Evolutionary conservation across 1,284 basidiomycete species (phyloP).

Genomic region (Microbotryomycetes sp.): DNA sequence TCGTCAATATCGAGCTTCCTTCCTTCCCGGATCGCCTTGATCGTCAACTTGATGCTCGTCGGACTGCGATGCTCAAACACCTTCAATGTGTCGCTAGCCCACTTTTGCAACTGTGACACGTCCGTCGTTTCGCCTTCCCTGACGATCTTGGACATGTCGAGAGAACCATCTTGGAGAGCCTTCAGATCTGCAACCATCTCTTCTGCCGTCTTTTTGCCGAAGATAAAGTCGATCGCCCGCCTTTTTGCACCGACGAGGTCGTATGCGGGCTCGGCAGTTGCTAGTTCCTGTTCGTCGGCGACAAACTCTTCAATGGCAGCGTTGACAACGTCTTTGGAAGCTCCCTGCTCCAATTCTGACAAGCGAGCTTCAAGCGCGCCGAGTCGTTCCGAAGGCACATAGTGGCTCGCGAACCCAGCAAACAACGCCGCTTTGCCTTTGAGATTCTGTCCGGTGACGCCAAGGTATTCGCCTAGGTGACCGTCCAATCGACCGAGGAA

Average conservation of each 20-base stretch:
- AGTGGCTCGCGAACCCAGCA: constrained; percentile 81
- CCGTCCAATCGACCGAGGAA: constrained; percentile 88
- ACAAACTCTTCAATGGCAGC: constrained; percentile 46
- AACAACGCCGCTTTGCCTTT: constrained; percentile 75
- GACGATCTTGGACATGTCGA: constrained; percentile 13
- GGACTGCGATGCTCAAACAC: constrained; percentile 67
- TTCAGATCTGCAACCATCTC: constrained; percentile 59
- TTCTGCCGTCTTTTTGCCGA: constrained; percentile 61
- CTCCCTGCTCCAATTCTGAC: constrained; percentile 39
- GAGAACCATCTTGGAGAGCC: constrained; percentile 42
- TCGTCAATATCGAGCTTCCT: constrained; percentile 55
- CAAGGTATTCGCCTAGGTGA: constrained; percentile 83
- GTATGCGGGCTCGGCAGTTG: constrained; percentile 45
- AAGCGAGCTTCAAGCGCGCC: constrained; percentile 51
- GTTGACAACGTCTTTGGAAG: constrained; percentile 52
- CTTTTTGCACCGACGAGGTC: constrained; percentile 57
- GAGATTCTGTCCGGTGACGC: constrained; percentile 70
- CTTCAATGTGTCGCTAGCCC: constrained; percentile 65
- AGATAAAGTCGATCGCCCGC: constrained; percentile 66
- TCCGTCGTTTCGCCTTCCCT: constrained; percentile 45
- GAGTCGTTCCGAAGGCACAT: constrained; percentile 65
- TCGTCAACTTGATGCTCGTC: constrained; percentile 78
- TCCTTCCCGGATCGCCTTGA: constrained; percentile 67
- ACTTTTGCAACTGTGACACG: constrained; percentile 44
- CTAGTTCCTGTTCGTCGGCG: constrained; percentile 59